Base-by-base conservation (phyloP, 1,284 basidiomycete species). In the Ustilago lituana region DNA sequence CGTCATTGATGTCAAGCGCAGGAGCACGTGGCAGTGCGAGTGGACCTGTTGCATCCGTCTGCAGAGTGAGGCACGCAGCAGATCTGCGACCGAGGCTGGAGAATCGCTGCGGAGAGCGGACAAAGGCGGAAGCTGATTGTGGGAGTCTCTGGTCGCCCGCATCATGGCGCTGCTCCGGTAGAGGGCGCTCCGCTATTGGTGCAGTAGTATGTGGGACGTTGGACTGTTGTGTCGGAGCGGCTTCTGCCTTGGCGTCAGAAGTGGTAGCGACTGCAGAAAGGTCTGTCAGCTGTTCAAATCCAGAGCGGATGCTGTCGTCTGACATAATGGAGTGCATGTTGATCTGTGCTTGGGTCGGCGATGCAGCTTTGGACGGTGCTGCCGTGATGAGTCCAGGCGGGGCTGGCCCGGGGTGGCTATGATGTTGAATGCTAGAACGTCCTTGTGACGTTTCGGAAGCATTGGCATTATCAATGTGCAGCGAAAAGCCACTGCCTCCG, bases 1-100 rank as follows among this genome's bases (percentile, higher is more conserved):
- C 59, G 14, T 57, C 46, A 22, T 35, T 58, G 54, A 59, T 58
- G 33, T 62, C 54, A 45, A 52, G 64, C 12, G 53, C 52, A 45
- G 20, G 37, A 12, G 32, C 29, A 11, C 51, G 52, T 14, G 53
- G 48, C 3, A 39, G 11, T 10, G 45, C n/a, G 5, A 27, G 15
- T 23, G 51, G 20, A 19, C n/a, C 22, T 17, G 29, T 47, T 9
- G 29, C n/a, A 26, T 45, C 27, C 5, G 36, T 24, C 3, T 46
- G 7, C 22, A 47, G 19, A 3, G 46, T 23, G 3, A 49, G n/a
- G 11, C 29, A 46, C 6, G 55, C 27, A 24, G 62, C 51, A 7
- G 47, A 48, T 12, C 38, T 37, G 32, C 46, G 48, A 29, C 56
- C 43, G n/a, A 65, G 62, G 31, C 55, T 65, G 1, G 62, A 65